phyloP scores from a whole-genome alignment of 1,139 yeast genomes.

The Geotrichum bryndzae region DNA sequence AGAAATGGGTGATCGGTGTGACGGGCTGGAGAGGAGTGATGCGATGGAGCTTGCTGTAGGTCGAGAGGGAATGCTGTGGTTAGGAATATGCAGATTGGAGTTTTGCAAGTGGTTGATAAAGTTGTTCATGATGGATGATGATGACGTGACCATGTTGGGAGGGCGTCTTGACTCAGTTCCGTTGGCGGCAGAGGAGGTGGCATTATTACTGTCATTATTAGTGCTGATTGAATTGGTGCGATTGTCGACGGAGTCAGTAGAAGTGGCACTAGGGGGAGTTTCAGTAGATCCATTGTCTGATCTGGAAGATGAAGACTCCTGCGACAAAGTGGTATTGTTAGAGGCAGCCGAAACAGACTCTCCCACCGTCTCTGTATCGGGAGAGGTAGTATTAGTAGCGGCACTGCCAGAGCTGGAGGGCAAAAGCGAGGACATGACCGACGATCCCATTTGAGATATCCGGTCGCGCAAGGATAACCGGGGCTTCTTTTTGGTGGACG shows the following conservation, averaged over 20 bases:
- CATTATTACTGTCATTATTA: background rate
- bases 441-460: conserved; percentile 16
- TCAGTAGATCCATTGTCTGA: background rate
- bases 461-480: conserved; percentile 10
- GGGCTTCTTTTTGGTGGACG: conserved; percentile 3
- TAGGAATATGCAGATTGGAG: background rate
- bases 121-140: background rate
- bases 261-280: background rate
- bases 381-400: background rate
- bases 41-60: background rate
- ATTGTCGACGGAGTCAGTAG: background rate
- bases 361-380: background rate
- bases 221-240: background rate
- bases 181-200: background rate
- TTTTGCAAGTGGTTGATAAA: background rate
- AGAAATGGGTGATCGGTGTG: background rate
- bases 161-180: background rate
- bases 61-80: background rate
- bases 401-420: conserved; percentile 9
- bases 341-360: background rate
- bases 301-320: background rate
- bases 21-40: background rate
- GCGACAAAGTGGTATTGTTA: background rate
- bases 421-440: conserved; percentile 14
- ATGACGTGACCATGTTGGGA: background rate